Percentiles rank a stretch among this genome's conserved stretches.
Conservation (phyloP, 2,329 filamentous ascomycete genomes). For the Fusarium longipes region DNA sequence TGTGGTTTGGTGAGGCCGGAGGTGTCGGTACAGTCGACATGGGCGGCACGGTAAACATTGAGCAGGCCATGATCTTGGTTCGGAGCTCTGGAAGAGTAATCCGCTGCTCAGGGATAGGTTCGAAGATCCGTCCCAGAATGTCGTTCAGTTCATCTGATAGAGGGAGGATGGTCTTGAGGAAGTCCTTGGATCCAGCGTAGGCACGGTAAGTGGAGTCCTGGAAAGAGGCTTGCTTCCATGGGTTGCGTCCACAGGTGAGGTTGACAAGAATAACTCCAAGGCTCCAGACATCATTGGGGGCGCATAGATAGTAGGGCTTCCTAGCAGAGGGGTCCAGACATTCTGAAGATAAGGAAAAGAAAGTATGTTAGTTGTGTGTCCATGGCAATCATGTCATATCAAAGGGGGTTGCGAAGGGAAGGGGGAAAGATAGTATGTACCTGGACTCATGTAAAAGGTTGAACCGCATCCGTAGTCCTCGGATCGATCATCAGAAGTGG, state of each 20-base stretch:
- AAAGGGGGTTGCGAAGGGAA: slow-evolving; percentile 17
- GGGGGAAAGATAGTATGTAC: slow-evolving; percentile 64
- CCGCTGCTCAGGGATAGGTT: slow-evolving; percentile 83
- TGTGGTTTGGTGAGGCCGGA: slow-evolving; percentile 57
- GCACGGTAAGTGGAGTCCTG: slow-evolving; percentile 96
- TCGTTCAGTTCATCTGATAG: slow-evolving; percentile 89
- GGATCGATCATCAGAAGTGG: slow-evolving; percentile 83
- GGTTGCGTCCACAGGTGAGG: slow-evolving; percentile 96
- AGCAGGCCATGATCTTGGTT: slow-evolving; percentile 79
- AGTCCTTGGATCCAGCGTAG: slow-evolving; percentile 85
- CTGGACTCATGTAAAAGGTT: slow-evolving; percentile 99
- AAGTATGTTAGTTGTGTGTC: slow-evolving; percentile 44
- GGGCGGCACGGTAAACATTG: slow-evolving; percentile 72
- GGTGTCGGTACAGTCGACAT: slow-evolving; percentile 52
- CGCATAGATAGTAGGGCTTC: slow-evolving; percentile 86
- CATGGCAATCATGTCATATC: slow-evolving; percentile 5
- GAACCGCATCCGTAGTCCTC: slow-evolving; percentile 98
- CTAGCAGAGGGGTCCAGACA: slow-evolving; percentile 82
- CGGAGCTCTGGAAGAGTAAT: slow-evolving; percentile 85
- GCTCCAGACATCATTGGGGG: slow-evolving; percentile 97
- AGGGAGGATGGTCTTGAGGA: slow-evolving; percentile 92
- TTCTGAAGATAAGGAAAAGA: slow-evolving; percentile 67
- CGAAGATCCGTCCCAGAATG: slow-evolving; percentile 89
- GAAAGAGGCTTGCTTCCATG: slow-evolving; percentile 95
- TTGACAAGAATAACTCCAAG: slow-evolving; percentile 98